These are phyloP conservation scores for Ettlia oleoabundans DNA, from an alignment of 139 green algal species.

Conservation along the genomic window DNA sequence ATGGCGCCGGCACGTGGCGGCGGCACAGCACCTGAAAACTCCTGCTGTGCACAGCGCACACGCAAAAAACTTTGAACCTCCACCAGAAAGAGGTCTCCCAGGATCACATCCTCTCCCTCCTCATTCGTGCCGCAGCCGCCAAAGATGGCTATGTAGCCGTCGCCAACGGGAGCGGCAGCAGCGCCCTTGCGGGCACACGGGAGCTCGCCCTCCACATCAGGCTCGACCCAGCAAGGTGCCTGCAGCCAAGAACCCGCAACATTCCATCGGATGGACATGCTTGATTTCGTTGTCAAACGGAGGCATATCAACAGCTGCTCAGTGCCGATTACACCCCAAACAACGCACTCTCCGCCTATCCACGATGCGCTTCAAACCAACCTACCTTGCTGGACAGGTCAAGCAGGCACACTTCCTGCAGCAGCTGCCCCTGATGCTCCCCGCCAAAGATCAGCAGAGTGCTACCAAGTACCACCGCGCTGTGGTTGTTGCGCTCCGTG, in stretches of 20 bases:
- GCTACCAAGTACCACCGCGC: conserved; percentile 50
- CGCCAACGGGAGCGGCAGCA: conserved; percentile 47
- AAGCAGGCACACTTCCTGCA: conserved; percentile 54
- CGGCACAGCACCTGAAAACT: background rate
- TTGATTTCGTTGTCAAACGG: too few relatives aligned
- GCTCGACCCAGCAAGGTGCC: conserved; percentile 37
- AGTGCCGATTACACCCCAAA: background rate
- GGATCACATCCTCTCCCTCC: conserved; percentile 50
- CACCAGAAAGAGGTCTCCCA: conserved; percentile 70
- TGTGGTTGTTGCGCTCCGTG: conserved; percentile 43
- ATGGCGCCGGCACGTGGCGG: background rate
- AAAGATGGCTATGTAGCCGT: conserved; percentile 67
- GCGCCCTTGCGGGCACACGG: conserved; percentile 62
- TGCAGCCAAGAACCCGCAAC: background rate
- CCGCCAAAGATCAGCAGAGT: conserved; percentile 71
- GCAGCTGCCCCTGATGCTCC: conserved; percentile 61
- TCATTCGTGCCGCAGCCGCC: conserved; percentile 56
- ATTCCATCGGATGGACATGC: too few relatives aligned
- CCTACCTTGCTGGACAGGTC: conserved; percentile 4
- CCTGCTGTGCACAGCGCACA: conserved; percentile 18
- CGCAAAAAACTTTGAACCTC: conserved; percentile 29
- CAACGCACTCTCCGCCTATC: too few relatives aligned
- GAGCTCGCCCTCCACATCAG: conserved; percentile 59
- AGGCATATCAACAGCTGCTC: background rate
- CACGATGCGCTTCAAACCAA: too few relatives aligned